Conservation (phyloP, 495 filamentous ascomycete genomes). For the Trichoderma asperelloides region DNA sequence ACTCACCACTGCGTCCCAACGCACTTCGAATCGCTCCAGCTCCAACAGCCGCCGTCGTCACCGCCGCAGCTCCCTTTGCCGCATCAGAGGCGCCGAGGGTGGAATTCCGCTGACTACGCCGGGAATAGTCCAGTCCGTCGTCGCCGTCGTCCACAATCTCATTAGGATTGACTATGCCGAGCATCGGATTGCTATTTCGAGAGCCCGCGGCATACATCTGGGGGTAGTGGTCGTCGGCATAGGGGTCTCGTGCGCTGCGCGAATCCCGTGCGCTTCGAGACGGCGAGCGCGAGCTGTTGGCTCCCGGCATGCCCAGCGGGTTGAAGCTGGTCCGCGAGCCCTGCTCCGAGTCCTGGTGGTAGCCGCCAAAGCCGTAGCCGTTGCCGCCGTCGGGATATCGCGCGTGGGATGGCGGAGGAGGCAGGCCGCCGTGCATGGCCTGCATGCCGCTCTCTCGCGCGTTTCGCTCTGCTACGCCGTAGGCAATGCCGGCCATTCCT, state of each 20-base stretch:
- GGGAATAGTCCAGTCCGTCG: conserved; percentile 55
- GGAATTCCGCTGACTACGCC: conserved; percentile 35
- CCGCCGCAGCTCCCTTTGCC: conserved; percentile 26
- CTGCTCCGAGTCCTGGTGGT: conserved; percentile 6
- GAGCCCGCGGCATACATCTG: conserved; percentile 36
- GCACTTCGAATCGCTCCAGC: conserved; percentile 6
- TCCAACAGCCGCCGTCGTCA: conserved; percentile 39
- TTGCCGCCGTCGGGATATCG: neutral
- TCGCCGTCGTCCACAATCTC: conserved; percentile 81
- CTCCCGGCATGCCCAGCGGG: conserved; percentile 12
- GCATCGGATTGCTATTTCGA: conserved; percentile 43
- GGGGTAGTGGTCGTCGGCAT: conserved; percentile 39
- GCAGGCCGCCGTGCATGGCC: conserved; percentile 42
- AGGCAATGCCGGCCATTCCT: conserved; percentile 67
- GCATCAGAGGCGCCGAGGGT: conserved; percentile 43
- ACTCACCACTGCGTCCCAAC: neutral
- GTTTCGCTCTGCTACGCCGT: conserved; percentile 64
- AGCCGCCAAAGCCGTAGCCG: neutral
- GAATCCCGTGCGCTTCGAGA: conserved; percentile 14
- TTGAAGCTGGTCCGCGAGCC: conserved; percentile 19
- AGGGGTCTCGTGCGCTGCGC: conserved; percentile 17
- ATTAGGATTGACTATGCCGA: conserved; percentile 61
- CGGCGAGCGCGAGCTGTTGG: conserved; percentile 9
- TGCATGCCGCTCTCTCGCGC: conserved; percentile 64
- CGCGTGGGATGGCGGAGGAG: conserved; percentile 4